Conservation (phyloP, 129 eudicot species). For the Rutidosis leptorrhynchoides region DNA sequence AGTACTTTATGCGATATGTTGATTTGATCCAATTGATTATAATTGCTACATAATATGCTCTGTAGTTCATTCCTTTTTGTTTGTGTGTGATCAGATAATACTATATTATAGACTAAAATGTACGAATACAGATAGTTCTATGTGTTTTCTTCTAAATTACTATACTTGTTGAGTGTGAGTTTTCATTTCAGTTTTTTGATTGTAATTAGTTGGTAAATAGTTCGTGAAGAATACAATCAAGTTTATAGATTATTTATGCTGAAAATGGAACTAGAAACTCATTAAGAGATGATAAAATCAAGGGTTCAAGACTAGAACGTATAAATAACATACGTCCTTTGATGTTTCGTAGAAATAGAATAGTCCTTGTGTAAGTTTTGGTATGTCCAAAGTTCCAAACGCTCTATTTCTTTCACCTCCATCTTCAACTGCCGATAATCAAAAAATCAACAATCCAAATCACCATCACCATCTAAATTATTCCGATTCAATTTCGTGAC, state of each 20-base stretch:
- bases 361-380: no score
- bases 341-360: no score
- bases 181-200: background rate
- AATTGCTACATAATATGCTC: conserved; percentile 21
- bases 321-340: no score
- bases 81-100: conserved; percentile 18
- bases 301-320: no score
- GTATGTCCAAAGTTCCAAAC: no score
- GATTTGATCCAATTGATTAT: conserved; percentile 22
- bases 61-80: conserved; percentile 7
- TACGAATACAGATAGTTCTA: conserved; percentile 23
- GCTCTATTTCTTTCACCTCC: no score
- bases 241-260: background rate
- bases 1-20: conserved; percentile 30
- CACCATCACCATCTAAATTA: no score
- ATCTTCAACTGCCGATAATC: no score
- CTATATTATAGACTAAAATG: background rate
- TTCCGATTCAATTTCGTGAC: no score
- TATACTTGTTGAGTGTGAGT: no score
- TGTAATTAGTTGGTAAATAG: background rate
- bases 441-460: no score
- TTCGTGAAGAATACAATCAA: conserved; percentile 1
- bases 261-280: background rate
- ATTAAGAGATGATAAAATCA: conserved; percentile 1
- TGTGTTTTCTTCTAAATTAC: conserved; percentile 3